These are phyloP conservation scores for Nannochloris sp. DNA, from an alignment of 139 green algal genomes.

Conservation along the genomic window DNA sequence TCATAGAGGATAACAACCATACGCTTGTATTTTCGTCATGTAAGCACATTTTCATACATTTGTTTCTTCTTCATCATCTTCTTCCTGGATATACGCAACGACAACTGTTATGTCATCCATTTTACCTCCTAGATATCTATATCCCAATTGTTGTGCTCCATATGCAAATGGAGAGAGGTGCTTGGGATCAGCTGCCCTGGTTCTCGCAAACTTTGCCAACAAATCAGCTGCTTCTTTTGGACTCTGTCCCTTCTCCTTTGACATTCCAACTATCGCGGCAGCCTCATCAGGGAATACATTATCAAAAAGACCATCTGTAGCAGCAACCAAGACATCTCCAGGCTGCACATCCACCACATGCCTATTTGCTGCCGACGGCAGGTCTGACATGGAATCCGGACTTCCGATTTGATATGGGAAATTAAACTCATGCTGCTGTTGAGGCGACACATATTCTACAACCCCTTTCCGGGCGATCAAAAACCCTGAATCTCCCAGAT, in stretches of 20 bases:
- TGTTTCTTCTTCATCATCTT: background rate
- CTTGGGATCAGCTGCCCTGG: constrained; percentile 41
- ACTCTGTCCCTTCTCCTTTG: constrained; percentile 22
- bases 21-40: too few species aligned
- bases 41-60: too few species aligned
- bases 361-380: constrained; percentile 36
- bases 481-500: constrained; percentile 78
- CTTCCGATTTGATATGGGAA: constrained; percentile 87
- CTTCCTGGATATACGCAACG: constrained; percentile 40
- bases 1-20: too few species aligned
- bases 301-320: constrained; percentile 95
- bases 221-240: constrained; percentile 27
- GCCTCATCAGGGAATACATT: constrained; percentile 93
- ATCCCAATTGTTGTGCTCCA: constrained; percentile 46
- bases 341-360: constrained; percentile 51
- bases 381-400: constrained; percentile 44
- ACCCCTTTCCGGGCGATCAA: constrained; percentile 23
- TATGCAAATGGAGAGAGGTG: constrained; percentile 75
- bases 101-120: constrained; percentile 89
- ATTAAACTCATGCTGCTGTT: constrained; percentile 98
- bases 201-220: constrained; percentile 43
- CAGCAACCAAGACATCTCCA: constrained; percentile 85
- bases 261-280: constrained; percentile 32
- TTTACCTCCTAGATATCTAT: constrained; percentile 41
- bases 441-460: constrained; percentile 67